Conservation (phyloP, 202 grass and related monocot genomes). For the Bolboschoenoplectus hybrid region DNA sequence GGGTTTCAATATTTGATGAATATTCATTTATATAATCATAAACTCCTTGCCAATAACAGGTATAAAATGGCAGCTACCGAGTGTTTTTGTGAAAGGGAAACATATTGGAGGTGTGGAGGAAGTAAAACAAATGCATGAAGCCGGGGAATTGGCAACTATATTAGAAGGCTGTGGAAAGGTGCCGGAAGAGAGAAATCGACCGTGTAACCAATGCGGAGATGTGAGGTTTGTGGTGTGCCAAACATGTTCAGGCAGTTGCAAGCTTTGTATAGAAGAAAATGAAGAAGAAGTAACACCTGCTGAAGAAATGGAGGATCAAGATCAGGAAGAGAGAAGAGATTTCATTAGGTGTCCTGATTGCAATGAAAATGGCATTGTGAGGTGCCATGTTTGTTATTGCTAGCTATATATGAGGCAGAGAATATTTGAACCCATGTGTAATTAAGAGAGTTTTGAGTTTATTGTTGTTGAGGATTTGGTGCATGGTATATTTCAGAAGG, state of each 20-base stretch:
- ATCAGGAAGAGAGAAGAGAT: slow-evolving; percentile 22
- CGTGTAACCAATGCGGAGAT: slow-evolving; percentile 74
- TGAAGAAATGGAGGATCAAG: slow-evolving; percentile 11
- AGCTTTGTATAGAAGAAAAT: slow-evolving; percentile 56
- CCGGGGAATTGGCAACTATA: slow-evolving; percentile 56
- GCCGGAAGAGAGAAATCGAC: slow-evolving; percentile 22
- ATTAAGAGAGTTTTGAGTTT: neutral
- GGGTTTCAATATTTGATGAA: neutral
- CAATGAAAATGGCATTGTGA: slow-evolving; percentile 95
- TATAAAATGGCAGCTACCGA: slow-evolving; percentile 50
- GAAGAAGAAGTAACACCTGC: neutral
- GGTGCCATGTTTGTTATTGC: slow-evolving; percentile 63
- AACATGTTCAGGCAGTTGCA: slow-evolving; percentile 87
- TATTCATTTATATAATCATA: neutral
- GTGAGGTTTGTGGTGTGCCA: slow-evolving; percentile 84
- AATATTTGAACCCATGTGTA: neutral
- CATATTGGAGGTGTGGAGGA: slow-evolving; percentile 71
- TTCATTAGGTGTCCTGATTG: slow-evolving; percentile 76
- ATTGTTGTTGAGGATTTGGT: neutral
- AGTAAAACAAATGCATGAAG: slow-evolving; percentile 83
- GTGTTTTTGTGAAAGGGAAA: slow-evolving; percentile 67
- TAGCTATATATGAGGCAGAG: slow-evolving; percentile 36
- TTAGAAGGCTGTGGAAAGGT: slow-evolving; percentile 55
- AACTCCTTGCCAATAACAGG: slow-evolving; percentile 3
- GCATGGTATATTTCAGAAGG: neutral